Evolutionary conservation across 495 filamentous ascomycete species (phyloP).

Genomic region (Saxophila tyrrhenica): DNA sequence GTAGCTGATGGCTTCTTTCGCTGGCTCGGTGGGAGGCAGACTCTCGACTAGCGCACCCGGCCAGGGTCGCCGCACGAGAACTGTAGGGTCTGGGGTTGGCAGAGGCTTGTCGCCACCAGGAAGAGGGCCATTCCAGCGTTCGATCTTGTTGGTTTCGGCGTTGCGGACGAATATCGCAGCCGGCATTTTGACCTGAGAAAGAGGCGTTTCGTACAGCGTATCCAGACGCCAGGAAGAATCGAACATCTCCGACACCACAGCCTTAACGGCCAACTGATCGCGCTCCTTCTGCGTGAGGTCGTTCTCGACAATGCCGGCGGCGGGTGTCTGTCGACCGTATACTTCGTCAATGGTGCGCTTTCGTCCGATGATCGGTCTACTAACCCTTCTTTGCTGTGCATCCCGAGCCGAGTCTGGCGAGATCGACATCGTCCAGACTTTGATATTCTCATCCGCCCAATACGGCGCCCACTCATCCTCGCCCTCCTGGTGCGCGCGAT

Average conservation of each 20-base stretch:
- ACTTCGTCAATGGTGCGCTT: slow-evolving; percentile 56
- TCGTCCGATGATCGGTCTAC: slow-evolving; percentile 32
- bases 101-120: slow-evolving; percentile 39
- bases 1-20: slow-evolving; percentile 64
- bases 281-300: slow-evolving; percentile 11
- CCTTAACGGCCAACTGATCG: slow-evolving; percentile 35
- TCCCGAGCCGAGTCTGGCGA: slow-evolving; percentile 6
- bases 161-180: slow-evolving; percentile 61
- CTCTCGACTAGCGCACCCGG: slow-evolving; percentile 53
- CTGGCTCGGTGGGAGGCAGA: slow-evolving; percentile 55
- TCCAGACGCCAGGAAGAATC: slow-evolving; percentile 64
- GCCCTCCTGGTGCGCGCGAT: slow-evolving; percentile 25
- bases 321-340: slow-evolving; percentile 1
- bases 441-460: slow-evolving; percentile 62
- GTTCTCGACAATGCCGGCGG: slow-evolving; percentile 14
- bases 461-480: slow-evolving; percentile 42
- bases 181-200: slow-evolving; percentile 55
- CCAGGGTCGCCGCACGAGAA: slow-evolving; percentile 72
- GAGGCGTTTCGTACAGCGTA: slow-evolving; percentile 47
- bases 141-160: slow-evolving; percentile 48
- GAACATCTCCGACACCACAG: slow-evolving; percentile 70
- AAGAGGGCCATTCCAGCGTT: slow-evolving; percentile 54
- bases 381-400: not conserved
- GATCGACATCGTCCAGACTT: slow-evolving; percentile 70
- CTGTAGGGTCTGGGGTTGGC: slow-evolving; percentile 48